Evolutionary conservation across 108 stramenopile genomes (phyloP).

Genomic region (Skeletonema costatum): DNA sequence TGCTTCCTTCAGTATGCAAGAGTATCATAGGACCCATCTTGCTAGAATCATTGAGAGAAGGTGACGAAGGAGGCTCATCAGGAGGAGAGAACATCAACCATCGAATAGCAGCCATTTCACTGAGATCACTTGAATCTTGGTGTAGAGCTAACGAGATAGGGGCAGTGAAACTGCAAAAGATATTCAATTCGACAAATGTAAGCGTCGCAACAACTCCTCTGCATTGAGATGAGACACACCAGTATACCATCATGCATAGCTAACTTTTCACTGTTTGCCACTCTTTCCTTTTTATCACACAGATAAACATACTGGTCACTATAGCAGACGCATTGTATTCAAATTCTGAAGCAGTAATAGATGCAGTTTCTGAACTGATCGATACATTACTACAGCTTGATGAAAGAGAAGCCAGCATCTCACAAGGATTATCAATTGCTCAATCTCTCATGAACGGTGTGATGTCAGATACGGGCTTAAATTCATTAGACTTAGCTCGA

Average conservation of each 20-base stretch:
- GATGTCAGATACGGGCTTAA: conserved; percentile 5
- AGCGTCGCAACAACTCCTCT: not conserved
- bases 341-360: conserved; percentile 61
- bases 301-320: conserved; percentile 70
- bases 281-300: not conserved
- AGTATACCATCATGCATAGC: not conserved
- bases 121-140: conserved; percentile 44
- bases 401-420: conserved; percentile 18
- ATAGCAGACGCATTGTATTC: conserved; percentile 78
- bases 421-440: conserved; percentile 36
- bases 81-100: conserved; percentile 31
- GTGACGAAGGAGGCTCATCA: conserved; percentile 5
- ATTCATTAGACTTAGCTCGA: conserved; percentile 15
- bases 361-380: conserved; percentile 73
- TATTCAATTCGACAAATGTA: conserved; percentile 24
- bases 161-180: conserved; percentile 30
- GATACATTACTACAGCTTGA: conserved; percentile 51
- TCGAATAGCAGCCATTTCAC: conserved; percentile 26
- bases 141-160: conserved; percentile 30
- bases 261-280: not conserved
- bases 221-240: not conserved
- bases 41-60: conserved; percentile 44
- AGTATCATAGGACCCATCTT: conserved; percentile 60
- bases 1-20: conserved; percentile 51
- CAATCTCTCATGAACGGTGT: conserved; percentile 17